A percentile compares a stretch with the other conserved stretches of the same genome.
Conservation (phyloP, 2,329 filamentous ascomycete genomes). For the Pseudonectria buxi region DNA sequence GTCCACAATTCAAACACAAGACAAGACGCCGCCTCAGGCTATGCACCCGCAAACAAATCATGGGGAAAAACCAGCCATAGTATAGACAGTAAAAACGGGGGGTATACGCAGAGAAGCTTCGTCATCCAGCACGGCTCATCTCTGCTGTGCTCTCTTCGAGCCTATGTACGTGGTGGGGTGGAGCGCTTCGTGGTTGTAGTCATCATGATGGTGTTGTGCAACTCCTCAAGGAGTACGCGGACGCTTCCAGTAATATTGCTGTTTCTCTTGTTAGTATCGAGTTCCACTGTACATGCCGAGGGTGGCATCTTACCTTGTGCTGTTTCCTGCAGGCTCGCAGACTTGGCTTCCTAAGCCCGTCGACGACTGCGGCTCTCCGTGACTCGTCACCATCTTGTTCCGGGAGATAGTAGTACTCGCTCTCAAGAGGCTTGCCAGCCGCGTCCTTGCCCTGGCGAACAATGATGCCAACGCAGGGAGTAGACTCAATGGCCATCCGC, state of each 20-base stretch:
- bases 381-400: conserved; percentile 76
- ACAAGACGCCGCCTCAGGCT: conserved; percentile 21
- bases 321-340: conserved; percentile 86
- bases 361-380: conserved; percentile 73
- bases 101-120: neutral
- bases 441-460: conserved; percentile 89
- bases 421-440: conserved; percentile 86
- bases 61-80: no score
- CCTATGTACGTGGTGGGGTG: neutral
- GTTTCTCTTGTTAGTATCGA: conserved; percentile 13
- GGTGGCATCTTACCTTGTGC: conserved; percentile 74
- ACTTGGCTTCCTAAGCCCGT: conserved; percentile 81
- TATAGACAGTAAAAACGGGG: neutral
- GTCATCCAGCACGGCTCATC: no score
- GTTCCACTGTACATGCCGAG: neutral
- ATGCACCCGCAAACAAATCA: conserved; percentile 10
- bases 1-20: conserved; percentile 3
- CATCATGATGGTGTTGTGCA: conserved; percentile 6
- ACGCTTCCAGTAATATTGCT: conserved; percentile 68
- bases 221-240: conserved; percentile 48
- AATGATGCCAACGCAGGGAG: conserved; percentile 81
- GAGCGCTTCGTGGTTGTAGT: conserved; percentile 5
- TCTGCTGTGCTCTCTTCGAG: conserved; percentile 3
- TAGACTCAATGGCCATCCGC: conserved; percentile 63
- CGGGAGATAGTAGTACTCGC: conserved; percentile 93